These are phyloP conservation scores for Pyronema domesticum DNA, from an alignment of 495 filamentous ascomycete species.

Conservation along the genomic window DNA sequence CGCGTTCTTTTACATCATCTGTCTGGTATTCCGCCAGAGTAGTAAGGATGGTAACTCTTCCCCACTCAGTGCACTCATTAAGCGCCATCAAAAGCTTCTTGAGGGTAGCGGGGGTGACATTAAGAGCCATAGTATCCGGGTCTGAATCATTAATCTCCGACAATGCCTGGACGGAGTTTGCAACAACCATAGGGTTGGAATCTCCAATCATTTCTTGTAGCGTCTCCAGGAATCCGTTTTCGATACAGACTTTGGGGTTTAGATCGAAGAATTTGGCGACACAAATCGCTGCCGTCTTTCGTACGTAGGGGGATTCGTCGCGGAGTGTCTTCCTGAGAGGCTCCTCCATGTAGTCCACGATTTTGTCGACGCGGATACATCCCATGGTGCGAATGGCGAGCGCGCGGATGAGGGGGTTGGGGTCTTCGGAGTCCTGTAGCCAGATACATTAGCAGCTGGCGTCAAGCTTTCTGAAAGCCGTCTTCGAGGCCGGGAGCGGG, in stretches of 20 bases:
- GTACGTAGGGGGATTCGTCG: slow-evolving; percentile 95
- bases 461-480: too few species aligned
- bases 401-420: slow-evolving; percentile 86
- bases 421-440: slow-evolving; percentile 72
- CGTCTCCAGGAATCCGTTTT: slow-evolving; percentile 93
- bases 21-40: slow-evolving; percentile 80
- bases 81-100: slow-evolving; percentile 94
- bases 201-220: slow-evolving; percentile 93
- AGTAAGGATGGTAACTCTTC: slow-evolving; percentile 81
- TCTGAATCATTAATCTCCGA: slow-evolving; percentile 80
- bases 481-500: neutral
- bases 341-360: slow-evolving; percentile 99
- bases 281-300: slow-evolving; percentile 94
- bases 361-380: slow-evolving; percentile 96
- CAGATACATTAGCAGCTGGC: neutral
- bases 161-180: slow-evolving; percentile 85
- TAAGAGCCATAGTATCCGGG: slow-evolving; percentile 72
- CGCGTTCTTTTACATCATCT: slow-evolving; percentile 77
- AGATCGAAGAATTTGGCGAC: slow-evolving; percentile 96
- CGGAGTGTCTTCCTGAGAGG: slow-evolving; percentile 87
- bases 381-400: slow-evolving; percentile 98
- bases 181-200: slow-evolving; percentile 97
- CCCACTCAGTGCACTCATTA: slow-evolving; percentile 98
- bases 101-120: slow-evolving; percentile 60
- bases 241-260: slow-evolving; percentile 76